Evolutionary conservation across 2,329 filamentous ascomycete genomes (phyloP).

Genomic region (Fusarium setosum): DNA sequence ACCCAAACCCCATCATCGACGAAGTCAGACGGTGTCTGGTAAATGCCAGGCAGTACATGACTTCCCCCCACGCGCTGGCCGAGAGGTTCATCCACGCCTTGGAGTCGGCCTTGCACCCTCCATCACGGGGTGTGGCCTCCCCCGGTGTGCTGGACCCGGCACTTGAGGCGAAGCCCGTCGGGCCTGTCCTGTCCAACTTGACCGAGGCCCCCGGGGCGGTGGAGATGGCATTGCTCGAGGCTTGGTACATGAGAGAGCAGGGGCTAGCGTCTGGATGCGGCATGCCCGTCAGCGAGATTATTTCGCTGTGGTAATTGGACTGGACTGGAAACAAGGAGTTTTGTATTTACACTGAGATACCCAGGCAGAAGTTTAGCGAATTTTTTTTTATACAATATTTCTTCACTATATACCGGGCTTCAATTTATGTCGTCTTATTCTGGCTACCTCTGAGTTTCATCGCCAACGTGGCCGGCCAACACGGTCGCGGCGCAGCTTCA

Average conservation of each 20-base stretch:
- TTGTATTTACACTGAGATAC: slow-evolving; percentile 26
- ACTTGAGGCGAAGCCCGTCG: slow-evolving; percentile 24
- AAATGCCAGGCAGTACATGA: slow-evolving; percentile 34
- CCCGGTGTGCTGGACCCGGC: slow-evolving; percentile 32
- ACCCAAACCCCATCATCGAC: slow-evolving; percentile 24
- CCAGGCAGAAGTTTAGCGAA: slow-evolving; percentile 18
- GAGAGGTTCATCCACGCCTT: slow-evolving; percentile 34
- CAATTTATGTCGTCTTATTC: not conserved
- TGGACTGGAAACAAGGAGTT: slow-evolving; percentile 4
- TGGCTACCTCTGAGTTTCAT: slow-evolving; percentile 5
- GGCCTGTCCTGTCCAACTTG: slow-evolving; percentile 12
- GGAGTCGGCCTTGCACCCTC: slow-evolving; percentile 30
- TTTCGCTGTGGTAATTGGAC: slow-evolving; percentile 36
- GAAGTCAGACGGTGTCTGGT: slow-evolving; percentile 38
- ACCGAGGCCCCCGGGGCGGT: slow-evolving; percentile 14
- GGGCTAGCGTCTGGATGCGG: slow-evolving; percentile 13
- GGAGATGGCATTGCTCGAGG: slow-evolving; percentile 37
- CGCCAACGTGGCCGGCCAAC: not conserved
- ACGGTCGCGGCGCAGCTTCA: slow-evolving; percentile 13
- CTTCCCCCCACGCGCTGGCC: slow-evolving; percentile 10
- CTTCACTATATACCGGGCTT: not conserved
- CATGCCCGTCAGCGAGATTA: slow-evolving; percentile 30
- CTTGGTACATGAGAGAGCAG: slow-evolving; percentile 34
- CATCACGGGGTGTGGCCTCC: slow-evolving; percentile 17
- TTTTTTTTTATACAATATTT: not conserved